phyloP scores from a whole-genome alignment of 345 rosid genomes.

The Xanthoceras sorbifolium region DNA sequence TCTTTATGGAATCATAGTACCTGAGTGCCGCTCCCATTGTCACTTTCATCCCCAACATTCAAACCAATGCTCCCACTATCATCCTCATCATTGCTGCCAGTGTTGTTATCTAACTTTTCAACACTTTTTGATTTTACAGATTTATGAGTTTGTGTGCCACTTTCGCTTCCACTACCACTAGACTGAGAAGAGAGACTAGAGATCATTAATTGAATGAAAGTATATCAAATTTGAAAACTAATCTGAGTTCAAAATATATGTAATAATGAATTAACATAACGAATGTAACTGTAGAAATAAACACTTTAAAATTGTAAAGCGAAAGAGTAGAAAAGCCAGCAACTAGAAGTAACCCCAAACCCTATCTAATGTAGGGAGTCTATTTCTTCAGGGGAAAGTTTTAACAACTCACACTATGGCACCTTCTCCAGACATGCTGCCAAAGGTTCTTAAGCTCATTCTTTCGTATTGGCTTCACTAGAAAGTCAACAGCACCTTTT shows the following conservation, averaged over 20 bases:
- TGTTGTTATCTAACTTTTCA: conserved; percentile 34
- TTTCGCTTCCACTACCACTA: conserved; percentile 51
- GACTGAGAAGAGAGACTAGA: conserved; percentile 34
- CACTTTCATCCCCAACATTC: conserved; percentile 45
- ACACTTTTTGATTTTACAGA: conserved; percentile 39
- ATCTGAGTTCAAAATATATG: neutral
- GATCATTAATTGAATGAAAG: conserved; percentile 5
- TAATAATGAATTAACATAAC: neutral
- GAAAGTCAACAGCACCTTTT: conserved; percentile 60
- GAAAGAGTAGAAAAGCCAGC: conserved; percentile 3
- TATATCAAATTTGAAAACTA: conserved; percentile 1
- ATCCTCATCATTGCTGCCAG: conserved; percentile 36
- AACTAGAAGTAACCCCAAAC: neutral
- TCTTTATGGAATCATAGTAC: conserved; percentile 22
- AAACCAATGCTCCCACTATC: conserved; percentile 39
- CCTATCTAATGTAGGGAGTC: conserved; percentile 9
- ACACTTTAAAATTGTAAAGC: neutral
- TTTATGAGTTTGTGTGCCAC: conserved; percentile 43
- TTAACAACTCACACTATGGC: conserved; percentile 50
- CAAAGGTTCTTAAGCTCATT: conserved; percentile 63
- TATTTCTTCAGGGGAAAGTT: conserved; percentile 9
- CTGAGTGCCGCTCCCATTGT: conserved; percentile 55
- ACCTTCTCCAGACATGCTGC: conserved; percentile 69
- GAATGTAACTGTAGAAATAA: neutral
- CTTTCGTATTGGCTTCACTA: conserved; percentile 63